A percentile compares a stretch with the other conserved stretches of the same genome.
Conservation (phyloP, 2,329 filamentous ascomycete species). For the Ophiostoma sp. region DNA sequence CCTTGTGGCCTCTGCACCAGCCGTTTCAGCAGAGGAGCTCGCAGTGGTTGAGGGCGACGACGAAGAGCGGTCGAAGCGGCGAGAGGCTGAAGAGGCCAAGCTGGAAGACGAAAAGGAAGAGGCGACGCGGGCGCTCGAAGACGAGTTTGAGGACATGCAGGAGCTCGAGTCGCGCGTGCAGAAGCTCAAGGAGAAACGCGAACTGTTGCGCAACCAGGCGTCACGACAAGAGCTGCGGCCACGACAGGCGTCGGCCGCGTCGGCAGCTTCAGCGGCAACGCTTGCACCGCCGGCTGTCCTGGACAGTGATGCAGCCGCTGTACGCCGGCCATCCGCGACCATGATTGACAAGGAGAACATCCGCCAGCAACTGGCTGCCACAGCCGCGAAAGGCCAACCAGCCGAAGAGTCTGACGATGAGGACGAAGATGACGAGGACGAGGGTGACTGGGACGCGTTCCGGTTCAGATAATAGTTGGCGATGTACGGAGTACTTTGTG, state of each 20-base stretch:
- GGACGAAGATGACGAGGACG: constrained; percentile 48
- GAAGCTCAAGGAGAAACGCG: constrained; percentile 68
- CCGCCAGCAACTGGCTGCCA: constrained; percentile 32
- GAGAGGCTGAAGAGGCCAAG: constrained; percentile 56
- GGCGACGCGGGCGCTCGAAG: constrained; percentile 68
- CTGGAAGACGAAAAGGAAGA: constrained; percentile 72
- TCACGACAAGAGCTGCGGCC: constrained; percentile 23
- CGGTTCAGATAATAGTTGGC: constrained; percentile 44
- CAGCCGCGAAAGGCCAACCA: constrained; percentile 43
- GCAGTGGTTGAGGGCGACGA: constrained; percentile 48
- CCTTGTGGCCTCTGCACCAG: constrained; percentile 67
- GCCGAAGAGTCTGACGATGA: constrained; percentile 43
- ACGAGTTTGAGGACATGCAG: constrained; percentile 82
- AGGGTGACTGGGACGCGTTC: constrained; percentile 63
- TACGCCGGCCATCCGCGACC: constrained; percentile 26
- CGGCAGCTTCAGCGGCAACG: background rate
- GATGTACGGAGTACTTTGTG: background rate
- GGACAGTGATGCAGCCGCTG: constrained; percentile 20
- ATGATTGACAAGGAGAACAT: constrained; percentile 26
- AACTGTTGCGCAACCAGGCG: constrained; percentile 58
- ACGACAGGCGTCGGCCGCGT: background rate
- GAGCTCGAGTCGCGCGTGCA: constrained; percentile 71
- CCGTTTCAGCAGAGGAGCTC: constrained; percentile 64
- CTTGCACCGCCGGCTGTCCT: background rate
- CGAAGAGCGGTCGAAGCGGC: constrained; percentile 52